Evolutionary conservation across 1,139 yeast genomes (phyloP).

Genomic region (Scheffersomyces quercinus): DNA sequence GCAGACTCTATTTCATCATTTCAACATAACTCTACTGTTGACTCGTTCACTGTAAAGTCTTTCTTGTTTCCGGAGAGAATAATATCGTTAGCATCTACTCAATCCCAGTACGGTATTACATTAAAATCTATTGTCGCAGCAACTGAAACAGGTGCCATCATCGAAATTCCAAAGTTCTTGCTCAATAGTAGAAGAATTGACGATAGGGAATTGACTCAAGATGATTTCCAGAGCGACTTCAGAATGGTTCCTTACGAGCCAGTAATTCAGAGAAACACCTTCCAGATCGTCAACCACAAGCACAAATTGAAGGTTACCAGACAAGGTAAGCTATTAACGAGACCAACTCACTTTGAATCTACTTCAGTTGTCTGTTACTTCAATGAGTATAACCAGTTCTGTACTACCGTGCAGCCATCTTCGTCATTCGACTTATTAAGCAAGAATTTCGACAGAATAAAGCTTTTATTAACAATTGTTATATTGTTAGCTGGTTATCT

Average conservation of each 20-base stretch:
- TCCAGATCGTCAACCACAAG: slow-evolving; percentile 39
- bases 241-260: slow-evolving; percentile 69
- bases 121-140: slow-evolving; percentile 64
- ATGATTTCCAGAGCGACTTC: slow-evolving; percentile 59
- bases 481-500: slow-evolving; percentile 45
- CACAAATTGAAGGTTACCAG: slow-evolving; percentile 38
- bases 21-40: slow-evolving; percentile 26
- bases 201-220: slow-evolving; percentile 53
- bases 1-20: slow-evolving; percentile 32
- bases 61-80: slow-evolving; percentile 62
- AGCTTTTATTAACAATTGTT: slow-evolving; percentile 61
- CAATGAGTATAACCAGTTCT: slow-evolving; percentile 68
- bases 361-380: slow-evolving; percentile 70
- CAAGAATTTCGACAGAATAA: slow-evolving; percentile 64
- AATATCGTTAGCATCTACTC: slow-evolving; percentile 53
- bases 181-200: slow-evolving; percentile 62
- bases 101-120: slow-evolving; percentile 74
- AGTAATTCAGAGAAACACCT: slow-evolving; percentile 50
- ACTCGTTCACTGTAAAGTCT: slow-evolving; percentile 47
- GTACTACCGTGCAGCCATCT: slow-evolving; percentile 79
- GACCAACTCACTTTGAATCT: slow-evolving; percentile 77
- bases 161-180: slow-evolving; percentile 67
- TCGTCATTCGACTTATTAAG: slow-evolving; percentile 78
- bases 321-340: slow-evolving; percentile 43
- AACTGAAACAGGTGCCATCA: slow-evolving; percentile 62